Base-by-base conservation (phyloP, 192 early-diverging fungal genomes). In the Pilaira anomala region DNA sequence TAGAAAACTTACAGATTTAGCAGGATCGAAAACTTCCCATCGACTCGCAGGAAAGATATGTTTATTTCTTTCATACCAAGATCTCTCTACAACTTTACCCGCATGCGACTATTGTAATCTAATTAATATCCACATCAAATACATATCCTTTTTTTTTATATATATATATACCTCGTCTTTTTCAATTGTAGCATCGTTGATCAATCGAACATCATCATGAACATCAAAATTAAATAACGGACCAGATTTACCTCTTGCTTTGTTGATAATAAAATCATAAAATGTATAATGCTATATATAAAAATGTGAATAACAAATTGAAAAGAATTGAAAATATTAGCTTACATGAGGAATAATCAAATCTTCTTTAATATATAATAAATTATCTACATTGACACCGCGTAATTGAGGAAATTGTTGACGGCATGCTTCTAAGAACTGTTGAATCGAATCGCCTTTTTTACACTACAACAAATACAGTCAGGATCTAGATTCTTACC, bases 261-360 rank as follows among this genome's bases (percentile, higher is more conserved):
- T 92, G 78, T 94, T 96, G 63, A 96, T 76, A 39, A 96, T 96
- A 65, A 98, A 94, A 72, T 98, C 96, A 76, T 98, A 98, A 66
- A 93, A 91, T 22, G 91, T 86, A 62, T 86, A 88, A 60, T 91
- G 88, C 65, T 82, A 24, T 56, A n/a, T 19, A 12, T 40, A 26
- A 2, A 41, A 11, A 33, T 9, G 5, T 52, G 1, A n/a, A n/a
- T n/a, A n/a, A n/a, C n/a, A n/a, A n/a, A n/a, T n/a, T n/a, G n/a
- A n/a, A n/a, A n/a, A 3, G 22, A 18, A 22, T 41, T 25, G 40
- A 16, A 11, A 28, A 13, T 7, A 29, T 7, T 29, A 52, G 71
- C 82, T 69, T 73, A 88, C 87, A 71, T 96, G 94, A 19, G 96
- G 96, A 61, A 98, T 93, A 56, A 98, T 95, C 56, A 98, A 69